Base-by-base conservation (phyloP, 139 green algal genomes). In the Chlorella sp. region DNA sequence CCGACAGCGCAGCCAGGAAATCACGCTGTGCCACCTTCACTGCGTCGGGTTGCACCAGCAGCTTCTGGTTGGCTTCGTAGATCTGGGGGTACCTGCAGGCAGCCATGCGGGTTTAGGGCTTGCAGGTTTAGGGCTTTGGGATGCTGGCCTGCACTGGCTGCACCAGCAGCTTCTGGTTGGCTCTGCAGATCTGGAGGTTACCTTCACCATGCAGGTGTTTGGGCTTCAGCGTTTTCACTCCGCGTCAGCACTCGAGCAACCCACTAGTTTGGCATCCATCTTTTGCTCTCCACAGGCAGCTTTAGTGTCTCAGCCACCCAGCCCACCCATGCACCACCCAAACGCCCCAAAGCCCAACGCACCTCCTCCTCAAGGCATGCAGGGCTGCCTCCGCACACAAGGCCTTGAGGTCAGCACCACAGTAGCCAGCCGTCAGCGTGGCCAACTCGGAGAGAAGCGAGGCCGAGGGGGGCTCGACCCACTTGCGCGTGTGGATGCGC, bases 361-460 rank as follows among this genome's bases (percentile, higher is more conserved):
- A 83, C 78, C 78, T 77, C 1, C 90, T 78, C 49, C 94, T 80
- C 73, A 98, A 80, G 2, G 94, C 93, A n/a, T 83, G 76, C 49
- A 98, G 85, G 0, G 90, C 89, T 1, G 94, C 93, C 85, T 98
- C 94, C 1, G 94, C 92, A 78, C 92, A 97, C 49, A 98, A 79
- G 30, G 91, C 92, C 86, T 97, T 97, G 31, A 98, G 77, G 85
- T 98, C 94, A 3, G 94, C 94, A 3, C 94, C 94, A 76, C 93
- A 96, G 84, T 97, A 98, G 6, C 94, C 94, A 2, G 91, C 90
- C 31, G 69, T 86, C 5, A 81, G 62, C 2, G 67, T 69, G 1
- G 92, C 91, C 59, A 97, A 83, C 32, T 97, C 85, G 1, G 86
- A 70, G 51, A 86, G 72, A 51, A 97, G 74, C n/a, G 36, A 30